Conservation (phyloP, 768 basidiomycete species). For the Tylopilus vinaceipallidus region DNA sequence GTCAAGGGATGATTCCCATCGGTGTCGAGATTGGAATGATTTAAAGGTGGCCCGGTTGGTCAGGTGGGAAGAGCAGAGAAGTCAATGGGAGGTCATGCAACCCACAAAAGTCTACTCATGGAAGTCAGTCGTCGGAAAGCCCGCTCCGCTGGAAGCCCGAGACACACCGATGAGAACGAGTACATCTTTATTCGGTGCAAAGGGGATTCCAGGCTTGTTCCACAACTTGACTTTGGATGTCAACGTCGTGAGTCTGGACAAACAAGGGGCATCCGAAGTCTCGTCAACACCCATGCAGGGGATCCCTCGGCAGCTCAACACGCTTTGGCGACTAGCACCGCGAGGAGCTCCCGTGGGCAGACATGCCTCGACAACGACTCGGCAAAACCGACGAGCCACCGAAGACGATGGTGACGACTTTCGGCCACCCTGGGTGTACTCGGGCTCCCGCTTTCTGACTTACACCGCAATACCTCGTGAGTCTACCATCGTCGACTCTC, state of each 20-base stretch:
- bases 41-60: background rate
- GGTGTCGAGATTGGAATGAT: background rate
- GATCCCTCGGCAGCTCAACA: conserved; percentile 7
- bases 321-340: background rate
- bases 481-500: conserved; percentile 11
- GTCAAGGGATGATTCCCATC: conserved; percentile 6
- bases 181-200: too few relatives aligned
- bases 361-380: conserved; percentile 15
- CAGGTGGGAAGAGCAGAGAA: background rate
- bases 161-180: background rate
- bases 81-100: background rate
- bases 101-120: background rate
- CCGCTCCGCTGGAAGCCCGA: background rate
- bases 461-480: conserved; percentile 57
- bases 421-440: conserved; percentile 62
- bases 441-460: conserved; percentile 47
- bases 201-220: too few relatives aligned
- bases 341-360: conserved; percentile 2
- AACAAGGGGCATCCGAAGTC: too few relatives aligned
- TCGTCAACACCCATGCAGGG: conserved; percentile 8
- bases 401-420: conserved; percentile 40
- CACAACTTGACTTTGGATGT: too few relatives aligned
- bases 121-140: background rate
- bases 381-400: conserved; percentile 1
- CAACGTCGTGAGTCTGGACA: too few relatives aligned